Evolutionary conservation across 2,329 filamentous ascomycete species (phyloP), one percentile per base, ranked within the genome.

Genomic region (Parafenestella ontariensis): DNA sequence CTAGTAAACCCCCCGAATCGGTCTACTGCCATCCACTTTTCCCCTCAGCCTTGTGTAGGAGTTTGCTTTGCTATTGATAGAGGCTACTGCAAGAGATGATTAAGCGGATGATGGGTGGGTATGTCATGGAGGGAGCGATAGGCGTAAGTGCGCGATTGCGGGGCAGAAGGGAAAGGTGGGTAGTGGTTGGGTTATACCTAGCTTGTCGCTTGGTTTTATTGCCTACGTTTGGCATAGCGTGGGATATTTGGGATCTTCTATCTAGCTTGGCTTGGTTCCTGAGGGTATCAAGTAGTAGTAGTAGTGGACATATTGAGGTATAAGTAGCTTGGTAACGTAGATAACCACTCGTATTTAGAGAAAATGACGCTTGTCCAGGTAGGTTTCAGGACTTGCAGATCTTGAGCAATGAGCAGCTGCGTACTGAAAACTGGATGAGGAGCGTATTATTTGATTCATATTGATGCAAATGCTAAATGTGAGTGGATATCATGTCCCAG

Each of bases 401-500:
- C 28, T 31, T 31, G 28, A 10, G 20, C n/a, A 18, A 37, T 21
- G 21, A 11, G 36, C 18, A 21, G 36, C 17, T 15, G 36, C 36
- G 20, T 4, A 17, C 31, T n/a, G 5, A 7, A n/a, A 20, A 11
- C 24, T 17, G 18, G 31, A 21, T 23, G n/a, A 34, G 23, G 20
- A n/a, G 29, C 51, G 24, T 45, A 41, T 23, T 24, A n/a, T 2
- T 11, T 40, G 15, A 23, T 52, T 56, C 49, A 52, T 48, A 56
- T 52, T 52, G 40, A 23, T 52, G 45, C 26, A 49, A 28, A 40
- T 20, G 15, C 20, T 44, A 31, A n/a, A 13, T 46, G 31, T 39
- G 43, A 36, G 37, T 40, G 42, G 23, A 56, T 54, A 45, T 64
- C 58, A 66, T 62, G 48, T 49, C 20, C 40, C 43, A 34, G 55